These are phyloP conservation scores for Trichoderma sp. DNA, from an alignment of 2,329 filamentous ascomycete genomes.

Conservation along the genomic window DNA sequence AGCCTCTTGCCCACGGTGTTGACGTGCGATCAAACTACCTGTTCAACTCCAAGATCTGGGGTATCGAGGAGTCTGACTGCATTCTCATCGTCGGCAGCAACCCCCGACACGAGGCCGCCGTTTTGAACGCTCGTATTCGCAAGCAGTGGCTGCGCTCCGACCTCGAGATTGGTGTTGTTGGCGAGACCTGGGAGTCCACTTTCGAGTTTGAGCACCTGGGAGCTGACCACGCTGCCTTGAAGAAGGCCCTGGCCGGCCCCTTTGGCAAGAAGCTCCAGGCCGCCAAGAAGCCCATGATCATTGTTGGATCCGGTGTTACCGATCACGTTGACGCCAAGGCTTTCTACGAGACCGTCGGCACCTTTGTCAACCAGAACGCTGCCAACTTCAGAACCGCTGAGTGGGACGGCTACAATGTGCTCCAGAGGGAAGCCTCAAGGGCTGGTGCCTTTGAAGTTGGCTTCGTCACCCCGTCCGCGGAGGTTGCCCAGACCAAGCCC, in stretches of 20 bases:
- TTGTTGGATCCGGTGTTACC: conserved; percentile 87
- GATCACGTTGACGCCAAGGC: conserved; percentile 91
- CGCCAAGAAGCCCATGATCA: conserved; percentile 94
- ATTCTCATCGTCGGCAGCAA: conserved; percentile 95
- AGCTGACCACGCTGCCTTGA: conserved; percentile 73
- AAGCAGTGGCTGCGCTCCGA: conserved; percentile 98
- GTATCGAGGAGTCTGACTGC: conserved; percentile 89
- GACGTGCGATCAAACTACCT: conserved; percentile 93
- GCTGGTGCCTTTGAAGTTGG: conserved; percentile 94
- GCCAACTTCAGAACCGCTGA: conserved; percentile 83
- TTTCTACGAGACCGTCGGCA: conserved; percentile 86
- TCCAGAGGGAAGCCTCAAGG: conserved; percentile 90
- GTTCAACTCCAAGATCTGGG: conserved; percentile 94
- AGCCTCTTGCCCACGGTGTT: conserved; percentile 86
- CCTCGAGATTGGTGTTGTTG: conserved; percentile 87
- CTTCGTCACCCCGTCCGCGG: conserved; percentile 81
- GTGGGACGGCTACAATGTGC: conserved; percentile 97
- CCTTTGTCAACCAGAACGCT: conserved; percentile 92
- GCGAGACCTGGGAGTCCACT: conserved; percentile 88
- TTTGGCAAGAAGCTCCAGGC: conserved; percentile 91
- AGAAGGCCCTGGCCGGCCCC: conserved; percentile 78
- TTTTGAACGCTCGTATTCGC: conserved; percentile 92
- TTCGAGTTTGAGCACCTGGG: conserved; percentile 96
- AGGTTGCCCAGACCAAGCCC: conserved; percentile 79
- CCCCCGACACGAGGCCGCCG: conserved; percentile 90